Percentiles rank a stretch among this genome's conserved stretches.
Evolutionary conservation across 805 yeast genomes (phyloP).

Genomic region (Candida lessepsii): DNA sequence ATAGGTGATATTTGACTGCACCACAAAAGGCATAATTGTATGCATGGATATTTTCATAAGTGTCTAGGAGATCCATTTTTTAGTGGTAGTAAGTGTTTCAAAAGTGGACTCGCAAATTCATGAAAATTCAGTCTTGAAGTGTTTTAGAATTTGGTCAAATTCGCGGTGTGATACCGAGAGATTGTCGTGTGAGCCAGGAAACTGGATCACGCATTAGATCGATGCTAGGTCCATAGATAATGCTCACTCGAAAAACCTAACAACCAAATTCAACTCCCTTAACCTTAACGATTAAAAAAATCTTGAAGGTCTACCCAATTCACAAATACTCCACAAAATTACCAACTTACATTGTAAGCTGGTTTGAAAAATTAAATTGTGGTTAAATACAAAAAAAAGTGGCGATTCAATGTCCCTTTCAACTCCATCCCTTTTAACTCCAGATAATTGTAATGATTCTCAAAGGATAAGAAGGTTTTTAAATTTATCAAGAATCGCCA

Average conservation of each 20-base stretch:
- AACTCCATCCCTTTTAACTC: constrained; percentile 22
- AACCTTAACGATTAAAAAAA: too few relatives aligned
- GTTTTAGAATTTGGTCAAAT: too few relatives aligned
- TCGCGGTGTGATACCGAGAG: too few relatives aligned
- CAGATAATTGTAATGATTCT: constrained; percentile 35
- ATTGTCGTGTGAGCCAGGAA: too few relatives aligned
- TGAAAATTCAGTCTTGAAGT: too few relatives aligned
- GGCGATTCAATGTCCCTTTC: constrained; percentile 9
- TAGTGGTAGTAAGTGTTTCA: too few relatives aligned
- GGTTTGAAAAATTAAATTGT: not conserved
- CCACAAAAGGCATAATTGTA: constrained; percentile 25
- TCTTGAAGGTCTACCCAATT: too few relatives aligned
- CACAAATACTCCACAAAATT: not conserved
- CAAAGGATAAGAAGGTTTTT: constrained; percentile 37
- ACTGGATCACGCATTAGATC: too few relatives aligned
- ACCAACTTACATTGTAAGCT: not conserved
- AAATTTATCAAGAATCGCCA: constrained; percentile 35
- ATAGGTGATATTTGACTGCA: constrained; percentile 24
- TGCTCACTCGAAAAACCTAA: too few relatives aligned
- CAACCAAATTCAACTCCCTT: too few relatives aligned
- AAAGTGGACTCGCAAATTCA: too few relatives aligned
- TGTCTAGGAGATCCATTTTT: constrained; percentile 9
- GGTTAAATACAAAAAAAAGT: constrained; percentile 2
- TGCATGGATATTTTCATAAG: constrained; percentile 14
- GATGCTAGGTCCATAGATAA: too few relatives aligned